Percentiles rank a stretch among this genome's conserved stretches.
These are phyloP conservation scores for Aspergillus niger DNA, from an alignment of 2,329 filamentous ascomycete genomes.

Conservation along the genomic window DNA sequence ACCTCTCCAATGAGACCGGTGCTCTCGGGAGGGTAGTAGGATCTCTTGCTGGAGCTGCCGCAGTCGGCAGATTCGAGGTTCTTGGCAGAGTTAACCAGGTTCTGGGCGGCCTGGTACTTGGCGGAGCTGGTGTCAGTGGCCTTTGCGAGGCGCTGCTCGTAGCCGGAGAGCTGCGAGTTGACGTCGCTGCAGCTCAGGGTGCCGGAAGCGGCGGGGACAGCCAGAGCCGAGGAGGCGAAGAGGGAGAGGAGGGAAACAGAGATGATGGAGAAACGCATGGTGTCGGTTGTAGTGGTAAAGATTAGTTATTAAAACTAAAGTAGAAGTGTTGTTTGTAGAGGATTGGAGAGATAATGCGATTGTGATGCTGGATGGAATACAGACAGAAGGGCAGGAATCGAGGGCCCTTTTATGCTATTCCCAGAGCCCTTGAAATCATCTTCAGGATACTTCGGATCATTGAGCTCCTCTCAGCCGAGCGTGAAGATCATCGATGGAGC, in stretches of 20 bases:
- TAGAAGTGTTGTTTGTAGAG: background rate
- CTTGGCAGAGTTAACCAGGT: background rate
- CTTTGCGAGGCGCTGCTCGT: background rate
- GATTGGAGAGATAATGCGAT: background rate
- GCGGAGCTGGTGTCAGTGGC: background rate
- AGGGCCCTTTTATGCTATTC: constrained; percentile 1
- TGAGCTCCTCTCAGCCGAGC: background rate
- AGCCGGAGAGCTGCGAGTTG: background rate
- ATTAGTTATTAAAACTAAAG: background rate
- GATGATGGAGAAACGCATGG: constrained; percentile 3
- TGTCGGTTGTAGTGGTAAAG: background rate
- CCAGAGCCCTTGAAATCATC: background rate
- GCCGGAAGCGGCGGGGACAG: background rate
- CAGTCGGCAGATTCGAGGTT: background rate
- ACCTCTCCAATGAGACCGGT: background rate
- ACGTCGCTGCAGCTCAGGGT: background rate
- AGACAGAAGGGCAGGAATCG: background rate
- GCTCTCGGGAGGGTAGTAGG: background rate
- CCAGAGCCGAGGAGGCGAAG: background rate
- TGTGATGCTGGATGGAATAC: background rate
- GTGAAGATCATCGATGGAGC: background rate
- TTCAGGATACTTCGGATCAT: background rate
- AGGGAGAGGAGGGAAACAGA: background rate
- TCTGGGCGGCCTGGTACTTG: background rate
- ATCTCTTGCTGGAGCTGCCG: background rate